Evolutionary conservation across 805 yeast genomes (phyloP).

Genomic region (Barnettozyma californica): DNA sequence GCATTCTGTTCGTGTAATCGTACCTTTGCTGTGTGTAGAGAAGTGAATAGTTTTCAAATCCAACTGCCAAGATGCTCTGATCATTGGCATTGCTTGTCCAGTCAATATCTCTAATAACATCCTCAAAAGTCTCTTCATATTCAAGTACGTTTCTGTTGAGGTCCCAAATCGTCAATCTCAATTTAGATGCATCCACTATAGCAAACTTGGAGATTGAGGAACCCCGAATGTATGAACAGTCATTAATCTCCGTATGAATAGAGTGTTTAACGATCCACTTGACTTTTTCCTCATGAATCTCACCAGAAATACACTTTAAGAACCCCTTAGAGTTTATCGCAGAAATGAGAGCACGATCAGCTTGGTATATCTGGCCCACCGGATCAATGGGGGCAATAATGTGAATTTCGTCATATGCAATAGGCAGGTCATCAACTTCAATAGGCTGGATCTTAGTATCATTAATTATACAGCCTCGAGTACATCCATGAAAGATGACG

Average conservation of each 20-base stretch:
- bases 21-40: constrained; percentile 79
- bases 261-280: constrained; percentile 48
- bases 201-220: constrained; percentile 77
- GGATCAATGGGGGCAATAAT: constrained; percentile 63
- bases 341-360: constrained; percentile 44
- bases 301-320: constrained; percentile 43
- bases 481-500: constrained; percentile 40
- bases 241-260: constrained; percentile 50
- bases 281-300: constrained; percentile 28
- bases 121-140: constrained; percentile 40
- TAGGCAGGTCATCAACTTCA: constrained; percentile 36
- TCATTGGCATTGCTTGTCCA: constrained; percentile 73
- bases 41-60: constrained; percentile 58
- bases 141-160: constrained; percentile 61
- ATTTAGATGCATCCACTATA: constrained; percentile 51
- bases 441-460: constrained; percentile 25
- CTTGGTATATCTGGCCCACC: constrained; percentile 36
- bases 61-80: constrained; percentile 75
- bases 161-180: constrained; percentile 74
- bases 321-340: constrained; percentile 49
- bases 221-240: constrained; percentile 56
- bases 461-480: constrained; percentile 37
- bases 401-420: constrained; percentile 31
- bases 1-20: constrained; percentile 78
- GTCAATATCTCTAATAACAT: constrained; percentile 63